phyloP scores from a whole-genome alignment of 139 green algal genomes.

The Volvox africanus region DNA sequence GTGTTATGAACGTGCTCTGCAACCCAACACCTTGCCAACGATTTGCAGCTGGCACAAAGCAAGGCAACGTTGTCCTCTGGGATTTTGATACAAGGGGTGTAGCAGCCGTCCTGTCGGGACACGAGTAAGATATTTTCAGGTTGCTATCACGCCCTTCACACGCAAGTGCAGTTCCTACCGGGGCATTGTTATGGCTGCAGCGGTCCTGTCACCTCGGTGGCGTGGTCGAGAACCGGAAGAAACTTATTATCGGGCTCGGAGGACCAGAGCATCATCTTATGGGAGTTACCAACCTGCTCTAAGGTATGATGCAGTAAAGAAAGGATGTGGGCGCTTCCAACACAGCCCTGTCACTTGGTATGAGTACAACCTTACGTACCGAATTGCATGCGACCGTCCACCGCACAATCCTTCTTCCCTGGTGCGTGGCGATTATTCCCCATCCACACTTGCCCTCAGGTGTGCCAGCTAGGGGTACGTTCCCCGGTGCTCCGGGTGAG shows the following conservation, averaged over 20 bases:
- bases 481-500: conserved; percentile 11
- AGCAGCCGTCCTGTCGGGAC: conserved; percentile 52
- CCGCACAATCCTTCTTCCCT: too few species aligned
- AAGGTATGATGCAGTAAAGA: conserved; percentile 15
- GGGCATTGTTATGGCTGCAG: neutral
- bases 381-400: too few species aligned
- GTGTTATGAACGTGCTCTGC: neutral
- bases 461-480: neutral
- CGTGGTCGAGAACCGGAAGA: conserved; percentile 82
- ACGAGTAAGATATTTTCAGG: conserved; percentile 54
- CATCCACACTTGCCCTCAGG: neutral
- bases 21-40: neutral
- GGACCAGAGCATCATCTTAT: conserved; percentile 72
- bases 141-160: neutral
- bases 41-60: conserved; percentile 77
- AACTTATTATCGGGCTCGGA: conserved; percentile 68
- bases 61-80: conserved; percentile 87
- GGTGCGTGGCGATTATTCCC: neutral
- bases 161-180: neutral
- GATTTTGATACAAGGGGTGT: conserved; percentile 88
- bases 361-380: too few species aligned
- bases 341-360: too few species aligned
- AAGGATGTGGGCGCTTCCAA: too few species aligned
- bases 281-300: conserved; percentile 71
- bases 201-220: conserved; percentile 68